Conservation (phyloP, 2,329 filamentous ascomycete genomes). For the Curvularia sp. region DNA sequence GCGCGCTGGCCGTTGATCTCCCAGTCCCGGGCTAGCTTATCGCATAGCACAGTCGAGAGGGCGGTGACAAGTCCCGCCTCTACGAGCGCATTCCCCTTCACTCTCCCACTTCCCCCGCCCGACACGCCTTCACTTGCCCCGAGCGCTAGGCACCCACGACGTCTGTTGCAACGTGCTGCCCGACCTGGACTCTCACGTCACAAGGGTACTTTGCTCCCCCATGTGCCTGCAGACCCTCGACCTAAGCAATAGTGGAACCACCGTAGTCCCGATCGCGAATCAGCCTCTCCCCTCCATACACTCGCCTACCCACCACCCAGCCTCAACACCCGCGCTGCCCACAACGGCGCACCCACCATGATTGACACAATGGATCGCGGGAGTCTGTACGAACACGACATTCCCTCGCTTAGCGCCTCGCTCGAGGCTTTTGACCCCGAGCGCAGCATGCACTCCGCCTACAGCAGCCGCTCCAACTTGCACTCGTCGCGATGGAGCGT, state of each 20-base stretch:
- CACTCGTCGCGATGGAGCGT: constrained; percentile 57
- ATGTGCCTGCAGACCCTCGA: constrained; percentile 41
- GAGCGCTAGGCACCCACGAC: constrained; percentile 36
- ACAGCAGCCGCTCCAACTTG: constrained; percentile 67
- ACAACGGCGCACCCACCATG: constrained; percentile 24
- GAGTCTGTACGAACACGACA: constrained; percentile 48
- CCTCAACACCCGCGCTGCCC: constrained; percentile 5
- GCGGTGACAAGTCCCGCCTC: constrained; percentile 7
- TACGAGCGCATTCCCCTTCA: constrained; percentile 11
- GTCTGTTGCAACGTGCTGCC: constrained; percentile 13
- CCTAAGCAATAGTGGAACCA: constrained; percentile 29
- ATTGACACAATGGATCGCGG: constrained; percentile 45
- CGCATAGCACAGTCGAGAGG: constrained; percentile 14
- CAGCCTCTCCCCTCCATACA: constrained; percentile 28
- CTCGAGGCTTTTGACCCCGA: constrained; percentile 50
- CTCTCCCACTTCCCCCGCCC: not conserved
- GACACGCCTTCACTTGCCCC: not conserved
- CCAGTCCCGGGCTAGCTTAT: constrained; percentile 23
- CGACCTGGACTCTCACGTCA: constrained; percentile 41
- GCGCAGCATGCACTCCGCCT: constrained; percentile 45
- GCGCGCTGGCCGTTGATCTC: constrained; percentile 31
- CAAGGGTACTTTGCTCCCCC: constrained; percentile 36
- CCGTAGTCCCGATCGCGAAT: constrained; percentile 24
- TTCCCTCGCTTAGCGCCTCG: constrained; percentile 49
- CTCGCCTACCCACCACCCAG: constrained; percentile 10